A percentile compares a stretch with the other conserved stretches of the same genome.
phyloP scores from a whole-genome alignment of 306 rosid species.

The Cucurbita ficifolia region DNA sequence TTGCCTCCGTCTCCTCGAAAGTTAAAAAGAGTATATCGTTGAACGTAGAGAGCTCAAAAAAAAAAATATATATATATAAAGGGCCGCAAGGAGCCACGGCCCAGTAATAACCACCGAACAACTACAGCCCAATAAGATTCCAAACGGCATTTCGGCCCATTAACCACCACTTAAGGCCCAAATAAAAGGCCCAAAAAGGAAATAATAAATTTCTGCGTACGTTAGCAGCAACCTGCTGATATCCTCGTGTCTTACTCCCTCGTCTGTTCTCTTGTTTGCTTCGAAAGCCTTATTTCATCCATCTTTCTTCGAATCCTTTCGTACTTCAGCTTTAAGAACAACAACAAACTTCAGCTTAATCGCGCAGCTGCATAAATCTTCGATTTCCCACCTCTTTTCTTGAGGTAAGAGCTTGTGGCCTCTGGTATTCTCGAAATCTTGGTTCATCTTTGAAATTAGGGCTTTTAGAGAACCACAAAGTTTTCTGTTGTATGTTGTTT shows the following conservation, averaged over 20 bases:
- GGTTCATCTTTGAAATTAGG: conserved; percentile 2
- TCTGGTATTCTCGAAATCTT: not conserved
- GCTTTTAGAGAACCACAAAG: not conserved
- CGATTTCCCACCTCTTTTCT: not conserved
- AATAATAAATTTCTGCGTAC: not conserved
- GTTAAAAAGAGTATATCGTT: too few relatives aligned
- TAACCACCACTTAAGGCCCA: not conserved
- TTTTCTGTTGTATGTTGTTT: not conserved
- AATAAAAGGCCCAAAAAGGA: not conserved
- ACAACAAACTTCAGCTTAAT: not conserved
- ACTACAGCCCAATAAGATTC: not conserved
- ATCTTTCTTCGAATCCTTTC: not conserved
- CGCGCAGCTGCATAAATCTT: not conserved
- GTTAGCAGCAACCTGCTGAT: conserved; percentile 1
- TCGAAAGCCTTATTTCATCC: not conserved
- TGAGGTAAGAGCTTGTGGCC: not conserved
- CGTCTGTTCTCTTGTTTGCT: not conserved
- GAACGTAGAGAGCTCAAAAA: too few relatives aligned
- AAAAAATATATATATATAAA: too few relatives aligned
- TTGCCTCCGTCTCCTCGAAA: too few relatives aligned
- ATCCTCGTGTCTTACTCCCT: not conserved
- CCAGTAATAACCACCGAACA: not conserved
- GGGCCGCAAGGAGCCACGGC: too few relatives aligned
- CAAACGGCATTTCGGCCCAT: not conserved
- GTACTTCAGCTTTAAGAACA: not conserved